phyloP scores from a whole-genome alignment of 345 rosid species.

The Kernera saxatilis region DNA sequence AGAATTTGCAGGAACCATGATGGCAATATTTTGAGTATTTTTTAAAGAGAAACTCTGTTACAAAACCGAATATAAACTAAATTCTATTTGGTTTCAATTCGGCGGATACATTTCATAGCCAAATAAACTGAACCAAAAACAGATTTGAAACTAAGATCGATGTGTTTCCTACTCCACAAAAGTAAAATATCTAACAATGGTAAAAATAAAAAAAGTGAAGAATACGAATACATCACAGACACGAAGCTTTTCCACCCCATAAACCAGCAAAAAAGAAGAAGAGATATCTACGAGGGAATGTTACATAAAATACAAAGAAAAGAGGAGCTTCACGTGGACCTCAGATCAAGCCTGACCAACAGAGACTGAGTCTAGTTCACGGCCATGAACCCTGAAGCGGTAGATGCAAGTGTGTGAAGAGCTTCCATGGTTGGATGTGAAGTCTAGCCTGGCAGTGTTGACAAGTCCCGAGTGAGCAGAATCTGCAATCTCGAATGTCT shows the following conservation, averaged over 20 bases:
- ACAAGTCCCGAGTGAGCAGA: constrained; percentile 44
- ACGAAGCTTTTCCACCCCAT: not conserved
- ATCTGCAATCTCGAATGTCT: constrained; percentile 55
- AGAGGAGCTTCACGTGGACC: not conserved
- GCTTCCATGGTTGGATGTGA: constrained; percentile 84
- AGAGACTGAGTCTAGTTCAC: constrained; percentile 51
- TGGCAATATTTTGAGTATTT: too few species aligned
- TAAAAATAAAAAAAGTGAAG: not conserved
- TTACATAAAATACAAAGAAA: constrained; percentile 17
- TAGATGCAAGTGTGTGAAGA: constrained; percentile 75
- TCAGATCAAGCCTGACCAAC: constrained; percentile 13
- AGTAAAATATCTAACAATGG: not conserved
- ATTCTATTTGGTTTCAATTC: not conserved
- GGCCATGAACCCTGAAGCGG: constrained; percentile 90
- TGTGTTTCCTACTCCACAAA: constrained; percentile 1
- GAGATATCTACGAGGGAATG: constrained; percentile 3
- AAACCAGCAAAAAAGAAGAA: not conserved
- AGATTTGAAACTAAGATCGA: not conserved
- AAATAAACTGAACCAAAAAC: not conserved
- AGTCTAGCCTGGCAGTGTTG: constrained; percentile 68
- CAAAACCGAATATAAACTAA: not conserved
- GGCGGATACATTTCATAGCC: not conserved
- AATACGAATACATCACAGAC: not conserved
- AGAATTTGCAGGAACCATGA: too few species aligned
- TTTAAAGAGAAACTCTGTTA: not conserved